Evolutionary conservation across 768 basidiomycete genomes (phyloP).

Genomic region (Podaxis rugospora): DNA sequence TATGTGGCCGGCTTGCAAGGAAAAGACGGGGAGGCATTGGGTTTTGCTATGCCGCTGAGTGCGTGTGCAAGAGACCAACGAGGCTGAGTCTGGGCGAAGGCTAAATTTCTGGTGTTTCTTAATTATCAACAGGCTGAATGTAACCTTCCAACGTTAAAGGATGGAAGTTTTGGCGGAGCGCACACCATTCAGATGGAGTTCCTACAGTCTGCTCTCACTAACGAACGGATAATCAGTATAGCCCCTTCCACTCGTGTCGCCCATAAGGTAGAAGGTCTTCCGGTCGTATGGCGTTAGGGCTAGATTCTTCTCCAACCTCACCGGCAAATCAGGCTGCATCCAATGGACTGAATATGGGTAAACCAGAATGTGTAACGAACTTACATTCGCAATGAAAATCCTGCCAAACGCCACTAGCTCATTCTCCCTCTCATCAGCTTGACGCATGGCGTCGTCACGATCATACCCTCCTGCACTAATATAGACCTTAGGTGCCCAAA

Average conservation of each 20-base stretch:
- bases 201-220: neutral
- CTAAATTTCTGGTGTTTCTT: too few relatives aligned
- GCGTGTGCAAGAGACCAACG: too few relatives aligned
- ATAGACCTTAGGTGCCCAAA: conserved; percentile 38
- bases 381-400: conserved; percentile 28
- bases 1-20: too few relatives aligned
- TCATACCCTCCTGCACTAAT: conserved; percentile 44
- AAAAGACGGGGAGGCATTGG: too few relatives aligned
- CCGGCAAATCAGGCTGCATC: conserved; percentile 12
- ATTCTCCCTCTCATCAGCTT: conserved; percentile 26
- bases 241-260: conserved; percentile 25
- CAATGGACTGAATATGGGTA: neutral
- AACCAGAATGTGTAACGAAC: neutral
- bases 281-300: neutral
- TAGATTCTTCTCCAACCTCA: conserved; percentile 6
- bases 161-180: neutral
- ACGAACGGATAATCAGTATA: conserved; percentile 6
- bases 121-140: neutral
- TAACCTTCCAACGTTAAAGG: neutral
- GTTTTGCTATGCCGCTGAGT: too few relatives aligned
- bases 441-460: conserved; percentile 31
- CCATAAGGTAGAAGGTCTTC: neutral
- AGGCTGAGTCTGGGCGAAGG: too few relatives aligned
- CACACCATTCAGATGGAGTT: neutral
- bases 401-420: conserved; percentile 27